A percentile compares a stretch with the other conserved stretches of the same genome.
These are phyloP conservation scores for Saccharomyces hybrid DNA, from an alignment of 1,139 yeast species.

Conservation along the genomic window DNA sequence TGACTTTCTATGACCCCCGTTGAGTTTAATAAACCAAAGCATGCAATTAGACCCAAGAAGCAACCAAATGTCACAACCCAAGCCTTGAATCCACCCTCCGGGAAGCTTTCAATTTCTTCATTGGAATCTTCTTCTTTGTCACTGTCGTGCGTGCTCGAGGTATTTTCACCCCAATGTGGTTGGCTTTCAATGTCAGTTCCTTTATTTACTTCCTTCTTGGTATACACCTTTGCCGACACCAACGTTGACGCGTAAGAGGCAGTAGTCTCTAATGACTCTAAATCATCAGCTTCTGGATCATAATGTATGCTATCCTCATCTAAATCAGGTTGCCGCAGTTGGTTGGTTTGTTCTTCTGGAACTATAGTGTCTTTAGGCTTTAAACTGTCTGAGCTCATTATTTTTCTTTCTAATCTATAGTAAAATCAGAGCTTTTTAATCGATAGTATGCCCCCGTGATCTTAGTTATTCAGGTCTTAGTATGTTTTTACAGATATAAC, in stretches of 20 bases:
- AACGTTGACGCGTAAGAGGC: neutral
- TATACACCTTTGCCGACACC: neutral
- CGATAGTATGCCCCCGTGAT: neutral
- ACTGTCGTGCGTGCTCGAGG: slow-evolving; percentile 3
- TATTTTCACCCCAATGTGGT: slow-evolving; percentile 2
- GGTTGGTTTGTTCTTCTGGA: neutral
- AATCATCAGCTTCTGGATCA: neutral
- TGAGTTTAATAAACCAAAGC: slow-evolving; percentile 53
- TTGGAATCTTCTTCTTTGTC: slow-evolving; percentile 8
- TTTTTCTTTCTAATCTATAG: neutral
- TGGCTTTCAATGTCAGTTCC: neutral
- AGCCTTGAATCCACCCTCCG: slow-evolving; percentile 54
- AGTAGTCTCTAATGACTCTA: neutral
- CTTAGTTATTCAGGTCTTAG: too few species aligned
- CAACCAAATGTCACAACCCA: slow-evolving; percentile 51
- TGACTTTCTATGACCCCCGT: slow-evolving; percentile 60
- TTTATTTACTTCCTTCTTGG: neutral
- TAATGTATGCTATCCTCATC: neutral
- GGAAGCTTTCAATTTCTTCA: slow-evolving; percentile 28
- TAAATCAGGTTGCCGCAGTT: neutral
- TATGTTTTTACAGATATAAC: neutral
- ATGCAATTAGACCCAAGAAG: slow-evolving; percentile 49
- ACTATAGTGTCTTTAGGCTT: neutral
- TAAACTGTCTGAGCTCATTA: neutral
- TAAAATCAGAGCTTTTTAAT: neutral